Percentiles rank a stretch among this genome's conserved stretches.
phyloP scores from a whole-genome alignment of 164 flowering plant species.

The Stephania cephalantha region DNA sequence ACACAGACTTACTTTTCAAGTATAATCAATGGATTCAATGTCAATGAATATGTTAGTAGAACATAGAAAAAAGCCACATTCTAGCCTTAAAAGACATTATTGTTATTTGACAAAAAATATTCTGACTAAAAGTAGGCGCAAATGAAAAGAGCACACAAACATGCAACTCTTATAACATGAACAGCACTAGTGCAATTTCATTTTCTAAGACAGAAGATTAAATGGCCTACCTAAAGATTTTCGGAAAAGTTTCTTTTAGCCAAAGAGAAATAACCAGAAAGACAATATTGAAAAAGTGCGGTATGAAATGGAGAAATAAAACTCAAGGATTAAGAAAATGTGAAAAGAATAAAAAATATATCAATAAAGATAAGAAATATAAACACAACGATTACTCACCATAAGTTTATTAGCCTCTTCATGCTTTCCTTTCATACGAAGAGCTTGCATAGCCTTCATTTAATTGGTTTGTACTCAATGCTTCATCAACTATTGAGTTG shows the following conservation, averaged over 20 bases:
- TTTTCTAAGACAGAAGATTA: background rate
- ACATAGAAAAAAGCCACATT: background rate
- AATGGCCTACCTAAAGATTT: background rate
- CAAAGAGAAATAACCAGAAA: background rate
- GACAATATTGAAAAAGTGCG: background rate
- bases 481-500: constrained; percentile 20
- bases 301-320: background rate
- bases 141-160: background rate
- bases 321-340: background rate
- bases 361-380: background rate
- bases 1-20: background rate
- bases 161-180: background rate
- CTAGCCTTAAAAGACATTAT: background rate
- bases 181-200: background rate
- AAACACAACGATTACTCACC: constrained; percentile 40
- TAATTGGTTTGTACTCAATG: constrained; percentile 69
- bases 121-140: background rate
- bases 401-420: constrained; percentile 79
- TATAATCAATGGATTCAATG: background rate
- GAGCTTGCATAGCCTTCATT: constrained; percentile 88
- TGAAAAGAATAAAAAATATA: background rate
- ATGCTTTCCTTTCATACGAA: constrained; percentile 85
- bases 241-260: background rate
- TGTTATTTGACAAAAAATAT: no score
- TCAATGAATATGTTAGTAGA: background rate